A percentile compares a stretch with the other conserved stretches of the same genome.
These are phyloP conservation scores for Xylaria palmicola DNA, from an alignment of 495 filamentous ascomycete genomes.

Conservation along the genomic window DNA sequence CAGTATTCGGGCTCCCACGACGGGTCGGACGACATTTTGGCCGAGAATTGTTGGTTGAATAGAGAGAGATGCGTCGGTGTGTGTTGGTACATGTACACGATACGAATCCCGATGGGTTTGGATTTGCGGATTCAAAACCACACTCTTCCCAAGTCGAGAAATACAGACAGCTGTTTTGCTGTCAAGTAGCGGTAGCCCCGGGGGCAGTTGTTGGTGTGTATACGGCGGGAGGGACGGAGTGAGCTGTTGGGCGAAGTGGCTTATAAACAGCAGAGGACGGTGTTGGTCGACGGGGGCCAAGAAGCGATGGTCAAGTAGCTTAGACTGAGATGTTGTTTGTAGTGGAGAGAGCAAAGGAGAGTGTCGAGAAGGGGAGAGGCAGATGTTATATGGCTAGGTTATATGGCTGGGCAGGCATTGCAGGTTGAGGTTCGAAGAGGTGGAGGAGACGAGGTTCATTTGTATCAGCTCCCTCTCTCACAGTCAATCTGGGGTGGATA, in stretches of 20 bases:
- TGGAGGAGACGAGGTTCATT: slow-evolving; percentile 38
- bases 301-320: background rate
- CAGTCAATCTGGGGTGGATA: slow-evolving; percentile 13
- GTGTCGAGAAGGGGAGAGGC: slow-evolving; percentile 21
- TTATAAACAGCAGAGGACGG: background rate
- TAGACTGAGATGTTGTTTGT: background rate
- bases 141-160: background rate
- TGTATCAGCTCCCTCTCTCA: slow-evolving; percentile 33
- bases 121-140: background rate
- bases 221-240: background rate
- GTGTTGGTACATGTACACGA: slow-evolving; percentile 18
- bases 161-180: background rate
- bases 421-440: slow-evolving; percentile 27
- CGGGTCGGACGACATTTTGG: slow-evolving; percentile 63
- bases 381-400: too few species aligned
- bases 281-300: background rate
- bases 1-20: slow-evolving; percentile 90
- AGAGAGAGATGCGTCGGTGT: background rate
- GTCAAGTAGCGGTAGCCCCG: background rate
- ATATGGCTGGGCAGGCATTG: slow-evolving; percentile 24
- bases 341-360: slow-evolving; percentile 17
- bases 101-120: slow-evolving; percentile 12
- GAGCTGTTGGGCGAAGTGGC: background rate
- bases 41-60: slow-evolving; percentile 15
- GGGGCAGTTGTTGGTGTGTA: background rate